Conservation (phyloP, 768 basidiomycete species). For the Favolaschia claudopus region DNA sequence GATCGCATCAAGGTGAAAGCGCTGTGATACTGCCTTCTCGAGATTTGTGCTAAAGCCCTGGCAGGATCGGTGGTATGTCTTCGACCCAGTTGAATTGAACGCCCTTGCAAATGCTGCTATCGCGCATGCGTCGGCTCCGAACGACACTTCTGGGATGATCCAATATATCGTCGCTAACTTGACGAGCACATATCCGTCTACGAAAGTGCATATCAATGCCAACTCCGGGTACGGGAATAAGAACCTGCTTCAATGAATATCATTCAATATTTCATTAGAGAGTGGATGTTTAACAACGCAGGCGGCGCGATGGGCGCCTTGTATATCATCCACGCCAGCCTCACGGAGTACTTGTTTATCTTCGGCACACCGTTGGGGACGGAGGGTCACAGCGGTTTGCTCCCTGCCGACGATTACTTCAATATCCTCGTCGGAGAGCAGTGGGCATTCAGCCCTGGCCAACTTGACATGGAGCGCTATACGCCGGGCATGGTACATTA, state of each 20-base stretch:
- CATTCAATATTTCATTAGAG: no score
- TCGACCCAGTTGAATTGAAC: slow-evolving; percentile 77
- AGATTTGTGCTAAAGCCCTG: neutral
- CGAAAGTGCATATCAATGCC: slow-evolving; percentile 60
- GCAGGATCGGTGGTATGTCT: slow-evolving; percentile 33
- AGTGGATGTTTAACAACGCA: slow-evolving; percentile 98
- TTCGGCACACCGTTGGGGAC: slow-evolving; percentile 97
- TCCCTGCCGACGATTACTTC: slow-evolving; percentile 98
- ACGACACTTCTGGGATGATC: slow-evolving; percentile 78
- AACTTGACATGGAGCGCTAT: slow-evolving; percentile 87
- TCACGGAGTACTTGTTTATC: slow-evolving; percentile 96
- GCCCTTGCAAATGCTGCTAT: slow-evolving; percentile 79
- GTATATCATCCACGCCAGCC: slow-evolving; percentile 95
- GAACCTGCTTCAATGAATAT: no score
- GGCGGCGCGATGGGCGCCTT: slow-evolving; percentile 98
- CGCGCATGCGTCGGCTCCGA: slow-evolving; percentile 50
- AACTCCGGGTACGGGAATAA: no score
- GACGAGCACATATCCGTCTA: slow-evolving; percentile 70
- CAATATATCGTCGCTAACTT: slow-evolving; percentile 84
- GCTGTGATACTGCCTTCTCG: neutral
- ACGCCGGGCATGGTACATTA: slow-evolving; percentile 84
- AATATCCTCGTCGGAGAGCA: slow-evolving; percentile 94
- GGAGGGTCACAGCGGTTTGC: slow-evolving; percentile 93
- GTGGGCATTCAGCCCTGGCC: slow-evolving; percentile 90
- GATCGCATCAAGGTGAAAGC: slow-evolving; percentile 17